These are phyloP conservation scores for Paecilomyces fulvus DNA, from an alignment of 2,329 filamentous ascomycete species.

Conservation along the genomic window DNA sequence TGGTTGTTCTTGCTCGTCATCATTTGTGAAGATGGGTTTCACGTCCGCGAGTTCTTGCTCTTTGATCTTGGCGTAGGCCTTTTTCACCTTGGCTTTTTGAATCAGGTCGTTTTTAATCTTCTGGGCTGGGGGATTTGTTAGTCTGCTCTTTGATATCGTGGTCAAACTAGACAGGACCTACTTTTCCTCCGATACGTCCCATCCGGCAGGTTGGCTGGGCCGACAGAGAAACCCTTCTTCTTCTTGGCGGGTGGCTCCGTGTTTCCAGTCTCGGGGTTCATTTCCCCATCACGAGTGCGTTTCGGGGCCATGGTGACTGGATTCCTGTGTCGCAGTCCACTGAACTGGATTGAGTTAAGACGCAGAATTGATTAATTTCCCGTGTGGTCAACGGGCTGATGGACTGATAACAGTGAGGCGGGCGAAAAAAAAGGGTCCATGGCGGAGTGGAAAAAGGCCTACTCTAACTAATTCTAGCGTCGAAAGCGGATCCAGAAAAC, in stretches of 20 bases:
- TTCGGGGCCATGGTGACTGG: slow-evolving; percentile 49
- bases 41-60: slow-evolving; percentile 43
- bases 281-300: slow-evolving; percentile 43
- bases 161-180: slow-evolving; percentile 19
- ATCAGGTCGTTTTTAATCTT: slow-evolving; percentile 88
- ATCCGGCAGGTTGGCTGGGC: slow-evolving; percentile 83
- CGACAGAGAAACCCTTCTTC: slow-evolving; percentile 72
- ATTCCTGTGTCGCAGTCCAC: background rate
- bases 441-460: background rate
- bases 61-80: slow-evolving; percentile 83
- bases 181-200: slow-evolving; percentile 78
- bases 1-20: slow-evolving; percentile 9
- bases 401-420: too few species aligned
- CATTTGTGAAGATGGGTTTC: slow-evolving; percentile 25
- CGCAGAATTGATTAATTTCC: too few species aligned
- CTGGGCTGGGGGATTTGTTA: slow-evolving; percentile 47
- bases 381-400: too few species aligned
- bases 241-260: slow-evolving; percentile 37
- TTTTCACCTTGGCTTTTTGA: slow-evolving; percentile 86
- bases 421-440: background rate
- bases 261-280: slow-evolving; percentile 40
- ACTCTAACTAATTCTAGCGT: too few species aligned
- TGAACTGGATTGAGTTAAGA: too few species aligned
- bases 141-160: background rate
- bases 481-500: background rate